Evolutionary conservation across 441 rosid genomes (phyloP).

Genomic region (Eutrema salsugineum): DNA sequence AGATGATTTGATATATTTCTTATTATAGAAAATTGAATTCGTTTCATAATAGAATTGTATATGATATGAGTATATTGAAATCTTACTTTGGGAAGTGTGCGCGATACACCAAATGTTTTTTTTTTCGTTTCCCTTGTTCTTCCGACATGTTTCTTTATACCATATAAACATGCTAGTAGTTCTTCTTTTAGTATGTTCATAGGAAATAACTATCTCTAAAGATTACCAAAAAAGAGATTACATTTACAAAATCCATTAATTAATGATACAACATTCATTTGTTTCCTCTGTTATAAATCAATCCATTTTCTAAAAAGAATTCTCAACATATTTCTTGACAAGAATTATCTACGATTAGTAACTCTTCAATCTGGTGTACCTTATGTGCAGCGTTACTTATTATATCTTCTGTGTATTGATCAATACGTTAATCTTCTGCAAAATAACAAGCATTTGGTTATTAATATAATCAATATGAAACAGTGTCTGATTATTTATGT

Average conservation of each 20-base stretch:
- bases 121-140: no score
- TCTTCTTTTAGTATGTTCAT: not conserved
- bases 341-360: slow-evolving; percentile 1
- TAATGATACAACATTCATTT: not conserved
- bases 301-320: not conserved
- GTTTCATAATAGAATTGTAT: no score
- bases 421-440: slow-evolving; percentile 11
- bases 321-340: not conserved
- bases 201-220: not conserved
- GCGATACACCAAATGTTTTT: no score
- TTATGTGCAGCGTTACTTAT: not conserved
- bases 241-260: not conserved
- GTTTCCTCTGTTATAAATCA: not conserved
- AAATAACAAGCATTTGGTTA: not conserved
- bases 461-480: not conserved
- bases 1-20: not conserved
- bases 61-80: no score
- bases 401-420: not conserved
- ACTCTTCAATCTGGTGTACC: not conserved
- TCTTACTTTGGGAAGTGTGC: no score
- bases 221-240: not conserved
- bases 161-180: not conserved
- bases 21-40: no score
- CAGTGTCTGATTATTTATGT: not conserved
- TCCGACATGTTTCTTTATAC: no score